A percentile compares a stretch with the other conserved stretches of the same genome.
These are phyloP conservation scores for Sambucus nigra DNA, from an alignment of 129 eudicot genomes.

Conservation along the genomic window DNA sequence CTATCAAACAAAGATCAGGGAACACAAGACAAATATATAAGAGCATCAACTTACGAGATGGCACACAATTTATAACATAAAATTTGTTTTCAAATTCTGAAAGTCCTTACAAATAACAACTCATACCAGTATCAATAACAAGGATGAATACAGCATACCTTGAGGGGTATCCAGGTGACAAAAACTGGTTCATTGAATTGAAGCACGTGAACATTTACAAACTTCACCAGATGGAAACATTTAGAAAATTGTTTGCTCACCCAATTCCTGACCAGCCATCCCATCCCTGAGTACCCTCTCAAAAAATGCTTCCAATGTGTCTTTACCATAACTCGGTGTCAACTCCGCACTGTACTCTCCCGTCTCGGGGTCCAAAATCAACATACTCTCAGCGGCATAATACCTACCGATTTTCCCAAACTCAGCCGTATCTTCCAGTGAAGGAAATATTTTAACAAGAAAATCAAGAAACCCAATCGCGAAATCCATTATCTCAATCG, in stretches of 20 bases:
- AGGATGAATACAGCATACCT: slow-evolving; percentile 5
- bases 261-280: slow-evolving; percentile 92
- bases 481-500: slow-evolving; percentile 87
- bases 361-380: slow-evolving; percentile 71
- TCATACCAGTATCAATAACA: slow-evolving; percentile 7
- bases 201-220: slow-evolving; percentile 4
- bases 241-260: slow-evolving; percentile 68
- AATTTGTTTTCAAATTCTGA: not conserved
- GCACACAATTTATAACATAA: slow-evolving; percentile 6
- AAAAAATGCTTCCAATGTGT: slow-evolving; percentile 86
- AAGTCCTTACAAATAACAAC: slow-evolving; percentile 4
- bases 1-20: not conserved
- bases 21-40: not conserved
- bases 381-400: slow-evolving; percentile 94
- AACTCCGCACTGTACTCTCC: slow-evolving; percentile 63
- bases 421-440: slow-evolving; percentile 86
- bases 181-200: slow-evolving; percentile 1
- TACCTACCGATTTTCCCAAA: slow-evolving; percentile 96
- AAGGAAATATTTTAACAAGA: slow-evolving; percentile 66
- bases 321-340: slow-evolving; percentile 93
- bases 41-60: not conserved
- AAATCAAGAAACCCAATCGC: slow-evolving; percentile 88
- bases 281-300: slow-evolving; percentile 75
- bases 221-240: not conserved
- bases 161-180: not conserved